A percentile compares a stretch with the other conserved stretches of the same genome.
These are phyloP conservation scores for Colletotrichum sp. DNA, from an alignment of 2,329 filamentous ascomycete species.

Conservation along the genomic window DNA sequence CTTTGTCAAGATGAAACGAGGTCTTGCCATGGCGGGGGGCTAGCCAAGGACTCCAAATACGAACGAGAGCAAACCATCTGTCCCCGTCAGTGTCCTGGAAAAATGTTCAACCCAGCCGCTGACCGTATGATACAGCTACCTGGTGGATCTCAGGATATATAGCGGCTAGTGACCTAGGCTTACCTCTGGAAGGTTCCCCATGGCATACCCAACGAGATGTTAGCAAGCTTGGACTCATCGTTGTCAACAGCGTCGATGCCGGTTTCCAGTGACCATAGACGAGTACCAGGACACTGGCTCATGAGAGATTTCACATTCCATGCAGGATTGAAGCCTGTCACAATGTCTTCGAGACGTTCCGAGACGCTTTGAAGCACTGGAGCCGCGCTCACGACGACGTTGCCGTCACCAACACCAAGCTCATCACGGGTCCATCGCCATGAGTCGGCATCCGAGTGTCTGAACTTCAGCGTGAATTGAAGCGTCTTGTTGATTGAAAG, in stretches of 20 bases:
- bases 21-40: constrained; percentile 82
- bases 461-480: constrained; percentile 76
- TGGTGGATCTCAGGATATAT: not conserved
- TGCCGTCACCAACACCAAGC: constrained; percentile 67
- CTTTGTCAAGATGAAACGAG: constrained; percentile 73
- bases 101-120: not conserved
- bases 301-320: constrained; percentile 58
- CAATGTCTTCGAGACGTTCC: constrained; percentile 57
- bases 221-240: constrained; percentile 61
- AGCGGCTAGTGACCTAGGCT: constrained; percentile 19
- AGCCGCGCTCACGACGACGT: constrained; percentile 54
- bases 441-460: constrained; percentile 50
- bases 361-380: constrained; percentile 27
- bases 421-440: constrained; percentile 78
- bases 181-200: constrained; percentile 61
- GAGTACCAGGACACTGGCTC: constrained; percentile 72
- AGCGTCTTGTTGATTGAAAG: constrained; percentile 54
- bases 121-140: not conserved
- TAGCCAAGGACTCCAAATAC: constrained; percentile 83
- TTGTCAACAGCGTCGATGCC: constrained; percentile 61
- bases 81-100: constrained; percentile 19
- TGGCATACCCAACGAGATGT: constrained; percentile 66
- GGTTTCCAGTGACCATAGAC: constrained; percentile 72
- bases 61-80: constrained; percentile 82
- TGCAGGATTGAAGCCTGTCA: constrained; percentile 61